These are phyloP conservation scores for Pelargonium exstipulatum DNA, from an alignment of 441 rosid species.

Conservation along the genomic window DNA sequence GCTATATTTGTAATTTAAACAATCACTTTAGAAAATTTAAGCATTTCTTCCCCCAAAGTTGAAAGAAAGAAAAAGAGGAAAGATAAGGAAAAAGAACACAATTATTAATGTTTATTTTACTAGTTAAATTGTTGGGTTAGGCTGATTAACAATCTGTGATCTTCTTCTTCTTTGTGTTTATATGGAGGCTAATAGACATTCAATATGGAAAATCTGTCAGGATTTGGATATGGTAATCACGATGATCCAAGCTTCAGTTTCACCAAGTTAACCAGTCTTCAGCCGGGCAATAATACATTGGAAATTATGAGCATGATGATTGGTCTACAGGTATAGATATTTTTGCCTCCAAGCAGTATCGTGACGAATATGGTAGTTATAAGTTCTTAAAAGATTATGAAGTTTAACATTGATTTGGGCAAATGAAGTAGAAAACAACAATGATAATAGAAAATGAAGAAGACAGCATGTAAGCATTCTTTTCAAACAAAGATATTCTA, in stretches of 20 bases:
- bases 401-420: background rate
- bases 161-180: background rate
- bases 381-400: background rate
- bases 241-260: conserved; percentile 16
- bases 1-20: background rate
- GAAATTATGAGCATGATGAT: conserved; percentile 21
- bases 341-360: conserved; percentile 4
- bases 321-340: conserved; percentile 18
- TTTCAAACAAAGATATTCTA: background rate
- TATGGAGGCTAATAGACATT: conserved; percentile 10
- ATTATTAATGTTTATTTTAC: too few species aligned
- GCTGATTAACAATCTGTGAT: too few species aligned
- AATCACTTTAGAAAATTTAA: background rate
- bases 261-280: conserved; percentile 12
- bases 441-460: background rate
- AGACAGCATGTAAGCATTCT: background rate
- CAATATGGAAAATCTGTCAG: conserved; percentile 27
- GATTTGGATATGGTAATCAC: conserved; percentile 42
- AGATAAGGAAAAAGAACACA: too few species aligned
- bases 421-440: background rate
- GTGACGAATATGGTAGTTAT: background rate
- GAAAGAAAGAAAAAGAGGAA: too few species aligned
- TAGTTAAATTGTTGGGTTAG: too few species aligned
- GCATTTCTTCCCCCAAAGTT: background rate
- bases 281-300: conserved; percentile 21